A percentile compares a stretch with the other conserved stretches of the same genome.
phyloP scores from a whole-genome alignment of 192 early-diverging fungal genomes.

The Rhizophagus clarus region DNA sequence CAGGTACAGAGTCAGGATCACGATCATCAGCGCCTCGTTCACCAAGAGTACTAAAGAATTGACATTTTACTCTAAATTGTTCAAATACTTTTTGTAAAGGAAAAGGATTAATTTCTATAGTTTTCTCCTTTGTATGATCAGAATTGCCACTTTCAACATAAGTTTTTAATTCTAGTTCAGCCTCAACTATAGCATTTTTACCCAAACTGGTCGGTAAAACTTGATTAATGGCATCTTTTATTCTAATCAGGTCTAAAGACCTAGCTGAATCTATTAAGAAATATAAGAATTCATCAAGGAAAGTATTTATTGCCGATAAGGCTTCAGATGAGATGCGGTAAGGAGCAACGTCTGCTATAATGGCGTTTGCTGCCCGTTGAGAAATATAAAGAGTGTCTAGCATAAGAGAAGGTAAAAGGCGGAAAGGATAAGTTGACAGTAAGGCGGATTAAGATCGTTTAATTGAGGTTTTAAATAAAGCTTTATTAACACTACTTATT shows the following conservation, averaged over 20 bases:
- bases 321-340: constrained; percentile 61
- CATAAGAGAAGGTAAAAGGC: constrained; percentile 8
- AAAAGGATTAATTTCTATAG: constrained; percentile 33
- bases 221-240: constrained; percentile 51
- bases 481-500: neutral
- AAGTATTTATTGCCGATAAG: constrained; percentile 54
- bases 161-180: constrained; percentile 60
- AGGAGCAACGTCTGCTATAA: constrained; percentile 55
- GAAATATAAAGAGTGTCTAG: constrained; percentile 59
- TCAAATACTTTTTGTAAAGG: constrained; percentile 45
- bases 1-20: constrained; percentile 19
- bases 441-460: neutral
- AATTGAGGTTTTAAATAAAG: neutral
- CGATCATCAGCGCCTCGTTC: constrained; percentile 34
- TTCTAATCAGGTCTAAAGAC: constrained; percentile 50
- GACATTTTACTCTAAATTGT: constrained; percentile 55
- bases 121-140: constrained; percentile 40
- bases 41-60: constrained; percentile 57
- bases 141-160: constrained; percentile 55
- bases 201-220: constrained; percentile 57
- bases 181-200: constrained; percentile 62
- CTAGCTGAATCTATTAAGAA: constrained; percentile 49
- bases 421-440: neutral
- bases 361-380: constrained; percentile 63
- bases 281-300: constrained; percentile 59